Percentiles rank a stretch among this genome's conserved stretches.
Evolutionary conservation across 805 yeast genomes (phyloP).

Genomic region (Sugiyamaella smithiae): DNA sequence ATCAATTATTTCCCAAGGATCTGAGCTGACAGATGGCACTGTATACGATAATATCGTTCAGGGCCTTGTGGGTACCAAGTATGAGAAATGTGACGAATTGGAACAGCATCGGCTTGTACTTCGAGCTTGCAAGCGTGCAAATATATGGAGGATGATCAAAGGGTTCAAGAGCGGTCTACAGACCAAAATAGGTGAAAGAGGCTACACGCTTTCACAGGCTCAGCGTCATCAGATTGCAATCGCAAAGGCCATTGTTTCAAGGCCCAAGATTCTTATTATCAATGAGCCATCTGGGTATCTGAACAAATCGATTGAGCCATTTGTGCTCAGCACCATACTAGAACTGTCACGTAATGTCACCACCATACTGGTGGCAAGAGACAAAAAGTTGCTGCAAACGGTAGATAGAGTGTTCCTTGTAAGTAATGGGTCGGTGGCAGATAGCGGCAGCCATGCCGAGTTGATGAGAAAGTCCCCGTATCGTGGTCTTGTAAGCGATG

Average conservation of each 20-base stretch:
- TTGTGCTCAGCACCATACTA: conserved; percentile 1
- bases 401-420: neutral
- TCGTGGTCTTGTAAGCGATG: neutral
- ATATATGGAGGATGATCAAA: conserved; percentile 3
- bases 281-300: conserved; percentile 4
- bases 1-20: neutral
- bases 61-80: conserved; percentile 9
- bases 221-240: conserved; percentile 2
- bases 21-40: conserved; percentile 2
- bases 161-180: neutral
- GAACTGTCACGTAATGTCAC: neutral
- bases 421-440: neutral
- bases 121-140: conserved; percentile 8
- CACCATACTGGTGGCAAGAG: neutral
- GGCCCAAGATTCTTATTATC: conserved; percentile 5
- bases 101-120: conserved; percentile 9
- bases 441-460: neutral
- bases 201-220: neutral
- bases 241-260: conserved; percentile 5
- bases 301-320: neutral
- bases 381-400: neutral
- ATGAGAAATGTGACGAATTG: neutral
- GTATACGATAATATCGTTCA: conserved; percentile 5
- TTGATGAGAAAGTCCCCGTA: neutral
- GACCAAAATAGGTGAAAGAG: conserved; percentile 1